Evolutionary conservation across 148 eudicot genomes (phyloP).

Genomic region (Mesembryanthemum crystallinum): DNA sequence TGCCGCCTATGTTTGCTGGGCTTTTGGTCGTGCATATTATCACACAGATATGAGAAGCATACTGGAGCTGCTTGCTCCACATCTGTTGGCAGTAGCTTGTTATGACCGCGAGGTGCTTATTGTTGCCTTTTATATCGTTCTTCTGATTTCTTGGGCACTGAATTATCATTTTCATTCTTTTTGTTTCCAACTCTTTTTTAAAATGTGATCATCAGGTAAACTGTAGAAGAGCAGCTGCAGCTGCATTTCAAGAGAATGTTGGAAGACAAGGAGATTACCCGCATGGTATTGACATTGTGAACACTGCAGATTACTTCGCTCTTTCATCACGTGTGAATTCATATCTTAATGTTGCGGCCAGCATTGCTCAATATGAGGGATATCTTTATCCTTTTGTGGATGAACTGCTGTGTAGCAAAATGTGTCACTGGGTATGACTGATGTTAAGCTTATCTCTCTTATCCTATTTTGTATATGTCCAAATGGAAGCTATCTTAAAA

Average conservation of each 20-base stretch:
- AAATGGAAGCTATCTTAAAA: background rate
- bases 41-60: conserved; percentile 74
- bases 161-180: conserved; percentile 10
- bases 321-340: conserved; percentile 82
- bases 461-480: background rate
- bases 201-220: conserved; percentile 58
- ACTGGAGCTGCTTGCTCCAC: conserved; percentile 83
- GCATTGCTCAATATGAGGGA: conserved; percentile 87
- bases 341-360: conserved; percentile 77
- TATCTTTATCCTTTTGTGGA: conserved; percentile 86
- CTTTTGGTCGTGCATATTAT: conserved; percentile 95
- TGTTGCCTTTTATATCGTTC: background rate
- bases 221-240: conserved; percentile 99
- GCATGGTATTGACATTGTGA: conserved; percentile 98
- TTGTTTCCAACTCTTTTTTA: conserved; percentile 13
- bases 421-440: conserved; percentile 92
- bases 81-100: conserved; percentile 86
- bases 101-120: conserved; percentile 92
- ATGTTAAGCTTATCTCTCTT: conserved; percentile 11
- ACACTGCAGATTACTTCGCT: conserved; percentile 92
- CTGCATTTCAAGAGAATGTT: conserved; percentile 99
- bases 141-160: conserved; percentile 8
- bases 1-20: conserved; percentile 99
- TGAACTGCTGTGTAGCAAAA: conserved; percentile 74
- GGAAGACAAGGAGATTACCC: conserved; percentile 95